Evolutionary conservation across 2,329 filamentous ascomycete genomes (phyloP), one percentile per base, ranked within the genome.

Genomic region (Fusarium chaquense): DNA sequence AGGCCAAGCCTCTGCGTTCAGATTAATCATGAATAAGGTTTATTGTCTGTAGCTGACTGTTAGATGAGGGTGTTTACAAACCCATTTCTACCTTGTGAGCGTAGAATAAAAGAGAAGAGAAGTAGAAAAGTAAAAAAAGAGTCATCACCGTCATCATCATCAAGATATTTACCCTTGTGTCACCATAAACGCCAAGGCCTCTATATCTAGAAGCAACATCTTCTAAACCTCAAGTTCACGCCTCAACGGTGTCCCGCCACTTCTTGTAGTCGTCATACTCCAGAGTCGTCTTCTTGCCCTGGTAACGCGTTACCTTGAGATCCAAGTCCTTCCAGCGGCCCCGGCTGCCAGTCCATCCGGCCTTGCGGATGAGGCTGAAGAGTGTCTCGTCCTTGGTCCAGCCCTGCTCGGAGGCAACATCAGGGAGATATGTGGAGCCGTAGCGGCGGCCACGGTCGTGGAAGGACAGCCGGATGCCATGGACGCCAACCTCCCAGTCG

Each of bases 311-410:
- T 4, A 96, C 89, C 73, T 89, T 89, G 78, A 97, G 84, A 52
- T 92, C 89, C 22, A 98, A 89, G 63, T 93, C 90, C 71, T 86
- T 86, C 95, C 94, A 98, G 41, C 87, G 86, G 2, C 91, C 91
- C 67, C 86, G 88, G 86, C 90, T 93, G 1, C 93, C 94, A 61
- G 86, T 86, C 94, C 94, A 99, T 2, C 96, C 96, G 1, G 94
- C 94, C 85, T 99, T 99, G 63, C 93, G 87, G 91, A 98, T 96
- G 76, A 98, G 82, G 80, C 93, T 97, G 56, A 94, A 86, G 4
- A 99, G 80, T 0, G 95, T 93, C 84, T 98, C 93, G 78, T 98
- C 94, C 80, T 96, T 94, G 13, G 87, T 93, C 96, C 96, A 99
- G 18, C 93, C 94, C 78, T 98, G 96, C 83, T 99, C 96, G 2